phyloP scores from a whole-genome alignment of 202 grass and related monocot species.

The Setaria italica region DNA sequence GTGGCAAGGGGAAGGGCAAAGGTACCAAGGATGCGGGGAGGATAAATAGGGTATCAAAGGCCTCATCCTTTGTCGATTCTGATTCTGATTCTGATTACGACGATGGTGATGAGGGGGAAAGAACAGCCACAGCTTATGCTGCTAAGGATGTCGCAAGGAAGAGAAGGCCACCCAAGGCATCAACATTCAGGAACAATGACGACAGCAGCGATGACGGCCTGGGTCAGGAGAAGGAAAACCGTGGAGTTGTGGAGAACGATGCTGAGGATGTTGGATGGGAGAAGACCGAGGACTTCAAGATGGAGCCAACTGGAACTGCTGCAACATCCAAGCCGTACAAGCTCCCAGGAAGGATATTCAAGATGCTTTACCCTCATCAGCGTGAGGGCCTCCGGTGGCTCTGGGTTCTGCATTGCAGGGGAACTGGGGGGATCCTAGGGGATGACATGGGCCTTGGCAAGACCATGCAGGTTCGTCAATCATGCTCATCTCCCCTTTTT shows the following conservation, averaged over 20 bases:
- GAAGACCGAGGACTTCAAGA: slow-evolving; percentile 62
- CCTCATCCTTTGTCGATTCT: slow-evolving; percentile 40
- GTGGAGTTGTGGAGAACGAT: slow-evolving; percentile 28
- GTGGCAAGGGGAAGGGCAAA: slow-evolving; percentile 27
- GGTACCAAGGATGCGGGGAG: background rate
- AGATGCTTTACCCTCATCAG: slow-evolving; percentile 81
- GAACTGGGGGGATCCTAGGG: slow-evolving; percentile 76
- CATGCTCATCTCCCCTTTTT: background rate
- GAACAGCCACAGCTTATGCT: slow-evolving; percentile 11
- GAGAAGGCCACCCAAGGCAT: slow-evolving; percentile 23
- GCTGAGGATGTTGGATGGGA: slow-evolving; percentile 44
- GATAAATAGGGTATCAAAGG: slow-evolving; percentile 34
- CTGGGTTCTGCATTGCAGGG: slow-evolving; percentile 78
- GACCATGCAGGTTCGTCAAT: slow-evolving; percentile 79
- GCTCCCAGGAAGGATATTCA: slow-evolving; percentile 58
- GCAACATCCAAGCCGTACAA: slow-evolving; percentile 55
- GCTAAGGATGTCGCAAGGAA: slow-evolving; percentile 30
- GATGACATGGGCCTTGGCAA: slow-evolving; percentile 96
- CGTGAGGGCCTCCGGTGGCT: slow-evolving; percentile 86
- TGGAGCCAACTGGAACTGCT: slow-evolving; percentile 54
- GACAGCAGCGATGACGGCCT: background rate
- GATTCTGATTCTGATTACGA: slow-evolving; percentile 36
- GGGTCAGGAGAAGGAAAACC: slow-evolving; percentile 52
- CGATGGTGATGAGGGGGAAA: background rate
- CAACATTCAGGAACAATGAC: slow-evolving; percentile 7